Base-by-base conservation (phyloP, 768 basidiomycete genomes). In the Candolleomyces aberdarensis region DNA sequence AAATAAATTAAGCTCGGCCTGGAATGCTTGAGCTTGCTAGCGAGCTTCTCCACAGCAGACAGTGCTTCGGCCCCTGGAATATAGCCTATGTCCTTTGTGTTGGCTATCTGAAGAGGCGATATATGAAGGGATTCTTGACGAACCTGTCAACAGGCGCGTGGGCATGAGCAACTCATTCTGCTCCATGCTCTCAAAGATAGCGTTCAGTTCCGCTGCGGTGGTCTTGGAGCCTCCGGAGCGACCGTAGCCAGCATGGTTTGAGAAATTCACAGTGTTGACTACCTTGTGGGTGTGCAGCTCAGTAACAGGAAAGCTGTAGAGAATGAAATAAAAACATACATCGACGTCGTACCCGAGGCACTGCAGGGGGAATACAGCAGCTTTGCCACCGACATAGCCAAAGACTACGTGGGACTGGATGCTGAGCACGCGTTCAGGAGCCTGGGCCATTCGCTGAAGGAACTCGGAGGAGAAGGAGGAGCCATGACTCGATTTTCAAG, bases 311-410 rank as follows among this genome's bases (percentile, higher is more conserved):
- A 62, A 62, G 29, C n/a, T 26, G 39, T 32, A 44, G 39, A 51
- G 50, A 51, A 9, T 49, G 32, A 54, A 49, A 57, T 40, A 5
- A 36, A 11, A 55, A 75, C 83, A 74, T 72, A 93, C 94, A 78
- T 99, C 97, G 49, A 98, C 96, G 65, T 99, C 94, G 74, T 89
- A 98, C 11, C 94, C 96, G 49, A 98, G 83, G 62, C 81, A 92
- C 80, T 85, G 96, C 64, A 85, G 85, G 0, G 89, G 87, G 66
- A 90, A 91, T 5, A 86, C 82, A 0, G 89, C 88, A 9, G 88
- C 89, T 70, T 91, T 91, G 29, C 88, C 87, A 60, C 96, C 96
- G 7, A 96, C 96, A 68, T 96, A 98, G 52, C 96, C 96, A 65
- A 88, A 93, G 10, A 89, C 85, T 60, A 98, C 96, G 68, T 98